Evolutionary conservation across 2,329 filamentous ascomycete genomes (phyloP).

Genomic region (Botrytis deweyae): DNA sequence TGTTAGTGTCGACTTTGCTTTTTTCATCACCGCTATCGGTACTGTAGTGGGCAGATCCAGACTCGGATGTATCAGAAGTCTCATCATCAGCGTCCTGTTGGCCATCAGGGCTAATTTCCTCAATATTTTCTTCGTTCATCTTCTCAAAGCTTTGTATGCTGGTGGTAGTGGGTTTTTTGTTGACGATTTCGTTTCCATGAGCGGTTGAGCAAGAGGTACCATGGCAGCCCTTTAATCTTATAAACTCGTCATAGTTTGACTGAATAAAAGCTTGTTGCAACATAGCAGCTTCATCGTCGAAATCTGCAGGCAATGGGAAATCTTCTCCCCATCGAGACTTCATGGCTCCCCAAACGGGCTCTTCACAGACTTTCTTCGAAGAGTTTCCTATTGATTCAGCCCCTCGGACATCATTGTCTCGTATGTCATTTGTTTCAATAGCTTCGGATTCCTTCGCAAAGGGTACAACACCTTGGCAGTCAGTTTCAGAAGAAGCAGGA

Average conservation of each 20-base stretch:
- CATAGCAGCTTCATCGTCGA: background rate
- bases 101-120: too few relatives aligned
- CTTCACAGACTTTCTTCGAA: background rate
- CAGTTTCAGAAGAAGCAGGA: background rate
- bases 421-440: background rate
- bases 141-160: background rate
- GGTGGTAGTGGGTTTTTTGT: too few relatives aligned
- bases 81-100: background rate
- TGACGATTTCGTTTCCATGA: background rate
- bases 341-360: background rate
- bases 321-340: background rate
- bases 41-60: background rate
- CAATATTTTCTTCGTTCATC: background rate
- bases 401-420: background rate
- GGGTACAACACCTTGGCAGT: background rate
- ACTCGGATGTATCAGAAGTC: background rate
- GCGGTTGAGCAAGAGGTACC: background rate
- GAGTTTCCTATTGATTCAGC: background rate
- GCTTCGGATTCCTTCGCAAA: background rate
- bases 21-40: background rate
- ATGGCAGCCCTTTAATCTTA: background rate
- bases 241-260: background rate
- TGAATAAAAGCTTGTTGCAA: slow-evolving; percentile 1
- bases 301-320: background rate
- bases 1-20: background rate